Base-by-base conservation (phyloP, 2,329 filamentous ascomycete genomes). In the Colletotrichum simmondsii region DNA sequence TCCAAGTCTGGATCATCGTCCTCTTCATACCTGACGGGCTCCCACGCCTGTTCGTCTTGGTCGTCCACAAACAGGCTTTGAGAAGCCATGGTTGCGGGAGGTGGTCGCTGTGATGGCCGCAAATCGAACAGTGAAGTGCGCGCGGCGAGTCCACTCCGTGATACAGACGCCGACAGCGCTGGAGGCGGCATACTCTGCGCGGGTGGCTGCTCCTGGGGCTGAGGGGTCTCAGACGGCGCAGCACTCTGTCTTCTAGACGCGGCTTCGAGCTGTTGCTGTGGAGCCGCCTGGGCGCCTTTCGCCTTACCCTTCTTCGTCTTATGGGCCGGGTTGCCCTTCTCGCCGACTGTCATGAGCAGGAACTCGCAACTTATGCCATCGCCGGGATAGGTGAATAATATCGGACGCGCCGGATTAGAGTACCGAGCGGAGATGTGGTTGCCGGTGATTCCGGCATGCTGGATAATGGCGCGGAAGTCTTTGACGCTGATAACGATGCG, bases 401-500 rank as follows among this genome's bases (percentile, higher is more conserved):
- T 88, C 1, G 94, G 94, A 19, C 90, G 89, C 19, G 90, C 90
- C 4, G 94, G 93, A 30, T 89, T 85, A 2, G 94, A 95, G 81
- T 95, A 95, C 65, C 87, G 86, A 14, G 93, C 92, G 19, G 87
- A 89, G 16, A 95, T 85, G 58, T 89, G 87, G n/a, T 90, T 91
- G 65, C 91, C 90, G 6, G 92, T 87, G 28, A 91, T 90, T 28
- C 92, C 92, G 11, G 94, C 93, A 81, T 96, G 94, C 42, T 91
- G 89, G 64, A 95, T 90, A 66, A 95, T 94, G 42, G 93, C 92
- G 63, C 93, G 92, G 80, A 95, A 95, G 81, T 96, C 94, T 78
- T 94, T 95, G 78, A 96, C 93, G 76, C 91, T 94, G 78, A 95
- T 93, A 71, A 94, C 90, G 77, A 95, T 93, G 78, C 95, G 94